Evolutionary conservation across 257 asterid genomes (phyloP).

Genomic region (Penstemon eatonii): DNA sequence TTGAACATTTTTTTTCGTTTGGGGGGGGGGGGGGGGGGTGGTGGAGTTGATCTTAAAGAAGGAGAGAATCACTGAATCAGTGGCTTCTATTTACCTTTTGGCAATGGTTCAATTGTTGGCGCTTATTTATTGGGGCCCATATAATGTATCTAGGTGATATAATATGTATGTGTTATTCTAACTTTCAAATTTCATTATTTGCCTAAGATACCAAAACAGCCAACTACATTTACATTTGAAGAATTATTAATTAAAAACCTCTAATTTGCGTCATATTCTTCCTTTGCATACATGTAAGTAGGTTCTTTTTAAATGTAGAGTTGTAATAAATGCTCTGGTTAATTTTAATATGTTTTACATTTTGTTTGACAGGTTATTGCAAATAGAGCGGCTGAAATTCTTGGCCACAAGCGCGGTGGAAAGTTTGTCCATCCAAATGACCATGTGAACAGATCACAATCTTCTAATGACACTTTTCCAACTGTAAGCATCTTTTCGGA

Average conservation of each 20-base stretch:
- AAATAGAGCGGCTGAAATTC: conserved; percentile 96
- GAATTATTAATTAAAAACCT: not conserved
- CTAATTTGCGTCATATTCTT: not conserved
- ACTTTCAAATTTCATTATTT: not conserved
- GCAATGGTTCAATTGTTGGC: not conserved
- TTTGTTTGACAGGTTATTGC: conserved; percentile 77
- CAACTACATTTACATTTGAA: not conserved
- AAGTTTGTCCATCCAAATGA: conserved; percentile 95
- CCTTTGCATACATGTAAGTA: not conserved
- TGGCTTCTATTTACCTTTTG: conserved; percentile 3
- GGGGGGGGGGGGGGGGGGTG: not conserved
- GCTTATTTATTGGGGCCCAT: conserved; percentile 9
- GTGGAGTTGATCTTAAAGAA: too few species aligned
- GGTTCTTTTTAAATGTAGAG: conserved; percentile 8
- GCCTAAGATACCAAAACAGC: not conserved
- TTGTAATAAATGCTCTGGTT: not conserved
- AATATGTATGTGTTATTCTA: not conserved
- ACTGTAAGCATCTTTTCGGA: conserved; percentile 60
- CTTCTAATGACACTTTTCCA: conserved; percentile 98
- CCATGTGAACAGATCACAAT: conserved; percentile 95
- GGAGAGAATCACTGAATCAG: not conserved
- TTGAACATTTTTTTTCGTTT: not conserved
- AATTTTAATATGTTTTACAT: not conserved
- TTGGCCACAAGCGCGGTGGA: conserved; percentile 88
- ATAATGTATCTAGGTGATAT: not conserved